Base-by-base conservation (phyloP, 164 flowering plant species). In the Dillenia turbinata region DNA sequence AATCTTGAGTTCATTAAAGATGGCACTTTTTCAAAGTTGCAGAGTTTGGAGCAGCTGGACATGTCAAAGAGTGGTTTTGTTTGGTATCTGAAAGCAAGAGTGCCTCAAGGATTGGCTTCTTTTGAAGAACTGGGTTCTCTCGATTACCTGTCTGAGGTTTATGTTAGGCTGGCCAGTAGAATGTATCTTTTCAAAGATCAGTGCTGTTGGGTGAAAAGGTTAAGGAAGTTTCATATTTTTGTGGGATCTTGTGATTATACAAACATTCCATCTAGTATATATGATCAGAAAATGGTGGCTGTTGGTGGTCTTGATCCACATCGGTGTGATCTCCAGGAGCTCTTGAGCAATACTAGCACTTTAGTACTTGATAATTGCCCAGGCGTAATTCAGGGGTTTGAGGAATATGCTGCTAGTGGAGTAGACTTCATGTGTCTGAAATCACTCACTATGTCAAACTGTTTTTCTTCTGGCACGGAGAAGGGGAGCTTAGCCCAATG, bases 21-120 rank as follows among this genome's bases (percentile, higher is more conserved):
- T n/a, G 65, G 64, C 45, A 60, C 12, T 12, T 9, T 69, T 9
- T 60, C 68, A 0, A 11, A 45, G 6, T 64, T 58, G 33, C n/a
- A 55, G n/a, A 10, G 50, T 45, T 17, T 69, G 1, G 73, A 69
- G 68, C 57, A 12, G 8, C 33, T 69, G 15, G 68, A 69, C 60
- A 64, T 69, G 73, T 43, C 73, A 9, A 45, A 43, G 19, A 69
- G 68, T 59, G 52, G 16, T 55, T 69, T 59, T 17, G 52, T 40
- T 10, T 64, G 60, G 65, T 60, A 16, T 9, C 45, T 52, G 46
- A 40, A 58, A 26, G 45, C 12, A 5, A 24, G 60, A 0, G 49
- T 15, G 12, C 57, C 56, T 52, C 63, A 14, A 12, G 26, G 44
- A 53, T 9, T 22, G 10, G 64, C 56, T 17, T 14, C 63, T 8